Conservation (phyloP, 306 rosid species). For the Citrullus amarus region DNA sequence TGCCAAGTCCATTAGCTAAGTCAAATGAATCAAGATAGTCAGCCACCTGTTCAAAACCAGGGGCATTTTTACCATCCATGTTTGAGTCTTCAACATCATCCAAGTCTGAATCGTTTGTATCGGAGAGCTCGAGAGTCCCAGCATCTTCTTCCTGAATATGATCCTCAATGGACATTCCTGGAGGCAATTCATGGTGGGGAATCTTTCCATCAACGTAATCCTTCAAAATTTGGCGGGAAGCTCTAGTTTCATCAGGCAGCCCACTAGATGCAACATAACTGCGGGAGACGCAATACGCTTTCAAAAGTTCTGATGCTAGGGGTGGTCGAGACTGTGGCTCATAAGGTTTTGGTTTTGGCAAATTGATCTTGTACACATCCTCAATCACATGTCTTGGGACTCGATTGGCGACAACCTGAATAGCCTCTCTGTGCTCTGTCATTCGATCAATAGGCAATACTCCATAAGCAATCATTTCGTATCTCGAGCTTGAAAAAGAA, state of each 20-base stretch:
- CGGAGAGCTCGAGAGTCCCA: slow-evolving; percentile 11
- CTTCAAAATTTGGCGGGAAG: slow-evolving; percentile 82
- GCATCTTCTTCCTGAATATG: slow-evolving; percentile 20
- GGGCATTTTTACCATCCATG: slow-evolving; percentile 23
- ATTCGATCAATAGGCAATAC: slow-evolving; percentile 92
- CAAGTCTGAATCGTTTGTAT: slow-evolving; percentile 29
- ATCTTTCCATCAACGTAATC: slow-evolving; percentile 93
- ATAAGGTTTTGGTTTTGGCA: slow-evolving; percentile 82
- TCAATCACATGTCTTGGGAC: slow-evolving; percentile 62
- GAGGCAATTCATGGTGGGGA: slow-evolving; percentile 71
- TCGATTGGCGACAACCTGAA: slow-evolving; percentile 79
- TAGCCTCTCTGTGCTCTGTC: slow-evolving; percentile 80
- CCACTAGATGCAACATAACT: slow-evolving; percentile 85
- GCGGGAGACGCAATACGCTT: slow-evolving; percentile 78
- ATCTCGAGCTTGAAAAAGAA: slow-evolving; percentile 89
- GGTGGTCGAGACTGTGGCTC: slow-evolving; percentile 76
- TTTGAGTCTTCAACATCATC: slow-evolving; percentile 11
- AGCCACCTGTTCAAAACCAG: slow-evolving; percentile 46
- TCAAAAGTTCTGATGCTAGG: slow-evolving; percentile 74
- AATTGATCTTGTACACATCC: slow-evolving; percentile 47
- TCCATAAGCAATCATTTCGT: slow-evolving; percentile 92
- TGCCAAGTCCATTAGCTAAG: slow-evolving; percentile 48
- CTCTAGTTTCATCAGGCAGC: slow-evolving; percentile 89
- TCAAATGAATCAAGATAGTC: slow-evolving; percentile 81
- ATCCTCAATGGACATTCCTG: slow-evolving; percentile 29